These are phyloP conservation scores for Mortierella sp. DNA, from an alignment of 371 early-diverging fungal genomes.

Conservation along the genomic window DNA sequence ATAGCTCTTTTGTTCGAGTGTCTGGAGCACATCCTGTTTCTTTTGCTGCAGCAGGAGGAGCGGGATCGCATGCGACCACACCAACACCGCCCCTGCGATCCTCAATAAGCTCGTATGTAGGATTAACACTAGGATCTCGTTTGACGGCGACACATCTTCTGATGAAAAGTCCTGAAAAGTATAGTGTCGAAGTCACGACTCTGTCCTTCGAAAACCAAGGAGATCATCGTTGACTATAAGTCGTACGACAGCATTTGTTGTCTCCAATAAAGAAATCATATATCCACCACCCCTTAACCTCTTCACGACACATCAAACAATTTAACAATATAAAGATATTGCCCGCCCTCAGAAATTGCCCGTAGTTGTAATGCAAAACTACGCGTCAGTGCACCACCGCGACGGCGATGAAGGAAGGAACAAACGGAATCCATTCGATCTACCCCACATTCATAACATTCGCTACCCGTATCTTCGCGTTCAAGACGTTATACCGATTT, in stretches of 20 bases:
- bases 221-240: too few species aligned
- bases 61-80: not conserved
- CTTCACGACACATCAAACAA: too few species aligned
- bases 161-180: slow-evolving; percentile 11
- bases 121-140: slow-evolving; percentile 23
- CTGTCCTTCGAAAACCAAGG: not conserved
- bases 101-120: not conserved
- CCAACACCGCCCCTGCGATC: not conserved
- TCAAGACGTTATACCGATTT: not conserved
- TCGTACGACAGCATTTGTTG: too few species aligned
- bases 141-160: slow-evolving; percentile 11
- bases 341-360: slow-evolving; percentile 15
- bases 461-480: not conserved
- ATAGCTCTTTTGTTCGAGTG: not conserved
- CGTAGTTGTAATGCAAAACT: not conserved
- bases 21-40: not conserved
- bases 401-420: not conserved
- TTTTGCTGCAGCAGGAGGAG: too few species aligned
- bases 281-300: too few species aligned
- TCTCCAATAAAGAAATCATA: not conserved
- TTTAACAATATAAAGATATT: too few species aligned
- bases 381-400: not conserved
- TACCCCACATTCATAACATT: not conserved
- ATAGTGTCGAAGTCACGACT: slow-evolving; percentile 4
- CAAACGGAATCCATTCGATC: not conserved